Evolutionary conservation across 176 grass and related monocot species (phyloP), one percentile per base, ranked within the genome.

Genomic region (Triticum urartu): DNA sequence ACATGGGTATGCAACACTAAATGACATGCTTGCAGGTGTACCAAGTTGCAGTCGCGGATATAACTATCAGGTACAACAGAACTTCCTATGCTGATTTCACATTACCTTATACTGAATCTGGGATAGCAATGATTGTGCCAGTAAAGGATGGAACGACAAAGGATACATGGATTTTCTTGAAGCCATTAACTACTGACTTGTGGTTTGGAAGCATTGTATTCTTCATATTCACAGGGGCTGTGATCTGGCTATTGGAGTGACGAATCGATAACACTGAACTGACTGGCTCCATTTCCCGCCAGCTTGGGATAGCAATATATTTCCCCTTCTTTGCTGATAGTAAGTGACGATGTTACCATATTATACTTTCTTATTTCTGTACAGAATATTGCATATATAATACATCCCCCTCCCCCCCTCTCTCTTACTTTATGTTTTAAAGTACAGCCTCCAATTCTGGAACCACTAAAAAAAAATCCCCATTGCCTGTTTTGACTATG

Each of bases 41-140:
- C 34, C 85, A 93, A 28, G 77, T 42, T 1, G 74, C 72, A 40
- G 83, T 95, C 12, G 89, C 59, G 5, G 91, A 95, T 33, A 84
- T 88, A 77, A 95, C 91, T 5, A 95, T 93, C 48, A 91, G 84
- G 9, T 80, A 83, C 75, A 82, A 93, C 17, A 87, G 91, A 65
- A 89, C 84, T n/a, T 79, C 52, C 11, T 87, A 47, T 77, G 72
- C 38, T 3, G 94, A 95, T 67, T 95, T 93, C 68, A 91, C 94
- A 4, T 59, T 86, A 30, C 94, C 91, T 3, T 93, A 91, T 74
- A 91, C 76, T 13, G 84, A 70, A 52, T 89, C 91, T 9, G 89
- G 84, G 3, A 70, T 95, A 28, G 82, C 87, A 79, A 91, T 95
- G 72, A 77, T 89, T 68, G 91, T 93, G 3, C 84, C 75, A 48